Conservation (phyloP, 306 rosid species). For the Cyclanthera cordifolia region DNA sequence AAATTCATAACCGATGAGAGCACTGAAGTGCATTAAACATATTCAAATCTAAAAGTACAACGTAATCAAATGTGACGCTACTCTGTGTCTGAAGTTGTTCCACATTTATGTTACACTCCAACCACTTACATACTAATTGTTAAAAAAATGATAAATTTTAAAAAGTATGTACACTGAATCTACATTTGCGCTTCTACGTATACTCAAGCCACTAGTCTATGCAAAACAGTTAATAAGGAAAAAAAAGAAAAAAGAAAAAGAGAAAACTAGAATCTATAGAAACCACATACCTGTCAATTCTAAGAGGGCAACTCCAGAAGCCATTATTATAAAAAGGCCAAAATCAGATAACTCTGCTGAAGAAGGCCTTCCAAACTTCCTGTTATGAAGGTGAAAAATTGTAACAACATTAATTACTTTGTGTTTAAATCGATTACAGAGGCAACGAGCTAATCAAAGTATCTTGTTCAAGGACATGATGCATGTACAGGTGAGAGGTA, state of each 20-base stretch:
- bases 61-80: neutral
- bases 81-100: neutral
- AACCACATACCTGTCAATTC: slow-evolving; percentile 49
- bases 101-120: neutral
- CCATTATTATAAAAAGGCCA: slow-evolving; percentile 74
- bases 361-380: slow-evolving; percentile 89
- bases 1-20: neutral
- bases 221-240: slow-evolving; percentile 5
- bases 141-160: neutral
- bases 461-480: slow-evolving; percentile 3
- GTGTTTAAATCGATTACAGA: neutral
- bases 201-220: neutral
- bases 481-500: slow-evolving; percentile 2
- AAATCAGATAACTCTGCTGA: slow-evolving; percentile 78
- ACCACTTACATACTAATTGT: neutral
- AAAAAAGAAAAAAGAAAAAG: neutral
- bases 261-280: neutral
- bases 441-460: neutral
- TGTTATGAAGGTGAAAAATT: slow-evolving; percentile 49
- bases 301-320: slow-evolving; percentile 74
- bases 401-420: slow-evolving; percentile 14
- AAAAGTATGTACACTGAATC: neutral
- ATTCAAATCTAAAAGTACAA: neutral
- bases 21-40: neutral
- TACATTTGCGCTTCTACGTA: neutral